phyloP scores from a whole-genome alignment of 345 rosid genomes.

The Eutrema heterophyllum region DNA sequence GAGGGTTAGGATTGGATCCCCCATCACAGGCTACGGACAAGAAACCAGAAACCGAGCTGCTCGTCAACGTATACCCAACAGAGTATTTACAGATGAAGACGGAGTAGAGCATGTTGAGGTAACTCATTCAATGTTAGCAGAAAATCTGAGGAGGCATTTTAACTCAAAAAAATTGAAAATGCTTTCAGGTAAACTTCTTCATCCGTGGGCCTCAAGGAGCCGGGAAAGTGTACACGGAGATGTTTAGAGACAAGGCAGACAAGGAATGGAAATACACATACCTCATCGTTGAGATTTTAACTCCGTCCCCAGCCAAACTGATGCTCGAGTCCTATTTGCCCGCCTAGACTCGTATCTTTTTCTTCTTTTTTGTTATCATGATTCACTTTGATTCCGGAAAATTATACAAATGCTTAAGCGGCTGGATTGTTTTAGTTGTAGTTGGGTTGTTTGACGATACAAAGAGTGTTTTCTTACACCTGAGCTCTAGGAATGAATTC shows the following conservation, averaged over 20 bases:
- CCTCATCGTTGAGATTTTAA: conserved; percentile 67
- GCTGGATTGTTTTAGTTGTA: conserved; percentile 1
- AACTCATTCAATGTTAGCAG: not conserved
- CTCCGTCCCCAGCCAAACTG: conserved; percentile 66
- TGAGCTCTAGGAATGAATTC: too few relatives aligned
- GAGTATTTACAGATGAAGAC: conserved; percentile 74
- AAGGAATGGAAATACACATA: conserved; percentile 86
- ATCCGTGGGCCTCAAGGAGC: conserved; percentile 95
- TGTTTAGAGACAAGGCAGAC: conserved; percentile 85
- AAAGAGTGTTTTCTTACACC: not conserved
- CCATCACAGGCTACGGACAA: conserved; percentile 94
- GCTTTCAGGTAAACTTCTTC: conserved; percentile 60
- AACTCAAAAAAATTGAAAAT: not conserved
- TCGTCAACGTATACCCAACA: conserved; percentile 87
- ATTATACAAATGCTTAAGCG: not conserved
- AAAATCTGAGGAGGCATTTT: not conserved
- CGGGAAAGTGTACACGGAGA: conserved; percentile 79
- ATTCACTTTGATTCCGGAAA: not conserved
- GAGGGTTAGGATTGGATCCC: conserved; percentile 91
- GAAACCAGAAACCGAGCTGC: conserved; percentile 96
- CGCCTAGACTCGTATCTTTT: conserved; percentile 25
- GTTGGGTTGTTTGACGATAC: not conserved
- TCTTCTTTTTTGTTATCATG: not conserved
- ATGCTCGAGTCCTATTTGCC: conserved; percentile 92
- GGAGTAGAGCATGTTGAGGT: conserved; percentile 98